Conservation (phyloP, 2,329 filamentous ascomycete genomes). For the Alternaria solani region DNA sequence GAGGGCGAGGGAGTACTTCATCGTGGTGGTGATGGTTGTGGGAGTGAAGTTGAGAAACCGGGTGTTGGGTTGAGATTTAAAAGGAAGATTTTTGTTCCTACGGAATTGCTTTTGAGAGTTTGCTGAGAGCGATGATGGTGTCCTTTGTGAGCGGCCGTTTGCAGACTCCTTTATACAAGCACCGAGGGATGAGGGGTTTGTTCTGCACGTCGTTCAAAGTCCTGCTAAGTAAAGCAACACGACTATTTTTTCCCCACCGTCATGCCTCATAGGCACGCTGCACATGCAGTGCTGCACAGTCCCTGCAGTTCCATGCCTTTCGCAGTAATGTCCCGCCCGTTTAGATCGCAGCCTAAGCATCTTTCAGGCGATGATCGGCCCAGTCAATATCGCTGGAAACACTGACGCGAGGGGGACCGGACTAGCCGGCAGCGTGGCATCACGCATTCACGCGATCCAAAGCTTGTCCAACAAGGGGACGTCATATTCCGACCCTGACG, state of each 20-base stretch:
- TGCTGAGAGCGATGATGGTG: neutral
- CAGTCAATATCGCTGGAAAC: constrained; percentile 1
- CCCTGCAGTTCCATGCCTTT: neutral
- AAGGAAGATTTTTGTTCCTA: neutral
- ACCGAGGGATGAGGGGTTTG: neutral
- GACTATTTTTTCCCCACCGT: neutral
- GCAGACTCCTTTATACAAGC: neutral
- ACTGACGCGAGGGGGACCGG: neutral
- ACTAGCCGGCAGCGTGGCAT: constrained; percentile 3
- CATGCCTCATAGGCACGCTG: neutral
- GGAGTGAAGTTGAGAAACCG: neutral
- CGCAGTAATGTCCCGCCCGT: constrained; percentile 1
- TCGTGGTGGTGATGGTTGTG: constrained; percentile 30
- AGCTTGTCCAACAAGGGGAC: neutral
- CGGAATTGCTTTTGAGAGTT: neutral
- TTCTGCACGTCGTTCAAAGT: neutral
- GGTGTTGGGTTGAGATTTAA: neutral
- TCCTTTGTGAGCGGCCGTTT: neutral
- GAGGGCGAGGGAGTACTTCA: constrained; percentile 44
- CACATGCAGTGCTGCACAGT: constrained; percentile 1
- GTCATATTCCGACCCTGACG: neutral
- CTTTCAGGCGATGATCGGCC: neutral
- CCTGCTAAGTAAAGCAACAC: constrained; percentile 1
- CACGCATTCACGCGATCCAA: neutral
- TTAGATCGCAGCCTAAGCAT: neutral